A percentile compares a stretch with the other conserved stretches of the same genome.
Evolutionary conservation across 371 early-diverging fungal species (phyloP).

Genomic region (Mucor mucedo): DNA sequence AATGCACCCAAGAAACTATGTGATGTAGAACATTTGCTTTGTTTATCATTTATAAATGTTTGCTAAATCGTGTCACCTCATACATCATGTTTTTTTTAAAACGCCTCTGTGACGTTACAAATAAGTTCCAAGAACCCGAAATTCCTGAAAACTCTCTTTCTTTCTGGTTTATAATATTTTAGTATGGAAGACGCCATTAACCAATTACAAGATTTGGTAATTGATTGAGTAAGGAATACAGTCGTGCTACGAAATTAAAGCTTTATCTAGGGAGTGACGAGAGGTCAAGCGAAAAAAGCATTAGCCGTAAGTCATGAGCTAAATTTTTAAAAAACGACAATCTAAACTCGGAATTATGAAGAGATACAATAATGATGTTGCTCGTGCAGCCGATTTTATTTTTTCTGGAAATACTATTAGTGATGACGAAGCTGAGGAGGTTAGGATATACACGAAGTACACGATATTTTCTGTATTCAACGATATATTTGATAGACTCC

Average conservation of each 20-base stretch:
- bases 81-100: no score
- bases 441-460: background rate
- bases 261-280: conserved; percentile 39
- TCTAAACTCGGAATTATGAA: conserved; percentile 3
- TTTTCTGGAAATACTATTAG: conserved; percentile 47
- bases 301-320: conserved; percentile 37
- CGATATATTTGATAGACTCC: background rate
- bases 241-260: background rate
- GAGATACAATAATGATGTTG: conserved; percentile 57
- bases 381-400: conserved; percentile 56
- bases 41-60: no score
- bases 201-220: conserved; percentile 35
- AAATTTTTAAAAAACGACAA: background rate
- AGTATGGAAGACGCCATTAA: conserved; percentile 30
- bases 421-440: conserved; percentile 28
- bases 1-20: no score
- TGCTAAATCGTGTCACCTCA: no score
- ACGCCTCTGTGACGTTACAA: no score
- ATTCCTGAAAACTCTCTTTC: no score
- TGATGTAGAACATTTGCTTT: no score
- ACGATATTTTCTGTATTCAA: background rate
- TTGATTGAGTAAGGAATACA: background rate
- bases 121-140: no score
- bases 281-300: conserved; percentile 48
- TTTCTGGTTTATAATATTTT: no score